Evolutionary conservation across 2,329 filamentous ascomycete genomes (phyloP), one percentile per base, ranked within the genome.

Genomic region (Grosmannia clavigera): DNA sequence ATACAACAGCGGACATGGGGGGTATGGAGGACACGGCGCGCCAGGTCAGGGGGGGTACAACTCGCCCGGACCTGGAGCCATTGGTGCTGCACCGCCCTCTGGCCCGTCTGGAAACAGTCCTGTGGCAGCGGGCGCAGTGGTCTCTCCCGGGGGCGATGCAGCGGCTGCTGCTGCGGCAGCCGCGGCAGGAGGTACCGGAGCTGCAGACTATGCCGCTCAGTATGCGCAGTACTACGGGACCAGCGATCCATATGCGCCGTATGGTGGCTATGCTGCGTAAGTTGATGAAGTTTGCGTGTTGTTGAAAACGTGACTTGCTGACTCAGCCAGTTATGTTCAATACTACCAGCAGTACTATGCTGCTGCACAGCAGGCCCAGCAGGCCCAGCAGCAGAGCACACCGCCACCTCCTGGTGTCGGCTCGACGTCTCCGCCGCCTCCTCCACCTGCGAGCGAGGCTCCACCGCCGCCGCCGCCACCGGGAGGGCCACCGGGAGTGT

Each of bases 261-360:
- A 94, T 67, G 92, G 92, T 63, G 92, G 92, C 59, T 96, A 94
- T 72, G 82, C 86, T 66, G 88, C 87, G 75, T 89, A 80, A 69
- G 77, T 70, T 70, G 2, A 66, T 38, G 7, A 7, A 5, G 9
- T 38, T 29, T 14, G 58, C 22, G 31, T 31, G 48, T 27, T 14
- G 33, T 16, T 35, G 12, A 51, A 51, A n/a, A 54, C 48, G 57
- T 27, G 58, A 40, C n/a, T 40, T 29, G 52, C n/a, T 57, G 25
- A 25, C 22, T 31, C 33, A 14, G 3, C 31, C 63, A 81, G 79
- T 52, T 86, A 86, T 66, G 76, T 81, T 64, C 85, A 88, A 66
- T 86, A 88, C 73, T 90, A 90, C 66, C 84, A 89, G 68, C 85
- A 89, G 67, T 87, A 87, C 66, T 82, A 82, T 65, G 80, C 80